Conservation (phyloP, 768 basidiomycete genomes). For the Suillus bovinus region DNA sequence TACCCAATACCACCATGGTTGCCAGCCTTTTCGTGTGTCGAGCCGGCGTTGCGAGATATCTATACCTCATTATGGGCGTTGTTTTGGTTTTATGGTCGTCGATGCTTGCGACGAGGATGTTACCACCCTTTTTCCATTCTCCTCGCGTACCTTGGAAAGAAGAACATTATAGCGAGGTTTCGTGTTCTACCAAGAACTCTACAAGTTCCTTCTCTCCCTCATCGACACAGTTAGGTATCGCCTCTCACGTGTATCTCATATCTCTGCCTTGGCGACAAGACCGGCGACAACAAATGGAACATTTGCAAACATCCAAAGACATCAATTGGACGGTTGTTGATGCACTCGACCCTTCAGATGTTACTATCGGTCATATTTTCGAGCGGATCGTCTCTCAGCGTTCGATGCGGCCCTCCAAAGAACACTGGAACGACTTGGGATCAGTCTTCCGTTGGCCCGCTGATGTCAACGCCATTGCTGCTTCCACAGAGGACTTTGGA, state of each 20-base stretch:
- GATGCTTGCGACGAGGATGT: too few relatives aligned
- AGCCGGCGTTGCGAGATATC: neutral
- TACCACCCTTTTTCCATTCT: neutral
- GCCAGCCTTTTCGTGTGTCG: neutral
- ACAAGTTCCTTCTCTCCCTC: too few relatives aligned
- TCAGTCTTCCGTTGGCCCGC: constrained; percentile 40
- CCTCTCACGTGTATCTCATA: constrained; percentile 52
- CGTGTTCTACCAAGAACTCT: neutral
- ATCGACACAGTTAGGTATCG: constrained; percentile 34
- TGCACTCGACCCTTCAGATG: constrained; percentile 43
- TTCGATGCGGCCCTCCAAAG: constrained; percentile 8
- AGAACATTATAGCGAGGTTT: neutral
- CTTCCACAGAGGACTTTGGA: constrained; percentile 11
- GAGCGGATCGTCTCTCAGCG: constrained; percentile 43
- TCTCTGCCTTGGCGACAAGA: constrained; percentile 59
- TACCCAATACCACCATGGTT: neutral
- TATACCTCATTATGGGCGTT: neutral
- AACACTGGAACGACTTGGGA: constrained; percentile 9
- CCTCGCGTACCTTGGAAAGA: neutral
- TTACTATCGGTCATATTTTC: constrained; percentile 42
- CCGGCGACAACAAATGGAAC: constrained; percentile 59
- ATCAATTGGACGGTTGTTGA: constrained; percentile 56
- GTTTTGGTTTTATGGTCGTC: neutral
- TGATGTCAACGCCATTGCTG: constrained; percentile 31
- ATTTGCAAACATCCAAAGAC: constrained; percentile 44